phyloP scores from a whole-genome alignment of 1,139 yeast genomes.

The Keqinozyma sinolaborantium region DNA sequence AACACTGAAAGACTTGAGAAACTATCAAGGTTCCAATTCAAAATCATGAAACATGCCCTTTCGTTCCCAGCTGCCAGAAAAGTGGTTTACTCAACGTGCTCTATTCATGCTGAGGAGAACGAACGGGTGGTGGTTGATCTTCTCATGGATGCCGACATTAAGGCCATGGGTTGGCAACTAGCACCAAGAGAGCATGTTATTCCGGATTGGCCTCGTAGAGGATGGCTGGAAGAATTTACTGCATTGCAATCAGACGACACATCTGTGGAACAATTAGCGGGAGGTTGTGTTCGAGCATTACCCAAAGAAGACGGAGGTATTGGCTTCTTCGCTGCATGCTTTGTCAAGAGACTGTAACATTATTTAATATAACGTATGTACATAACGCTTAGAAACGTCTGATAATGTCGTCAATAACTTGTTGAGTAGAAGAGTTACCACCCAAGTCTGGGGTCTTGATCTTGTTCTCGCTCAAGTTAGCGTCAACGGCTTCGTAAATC shows the following conservation, averaged over 20 bases:
- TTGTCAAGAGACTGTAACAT: conserved; percentile 32
- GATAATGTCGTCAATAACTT: conserved; percentile 80
- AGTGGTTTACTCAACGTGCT: conserved; percentile 94
- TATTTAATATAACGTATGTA: conserved; percentile 1
- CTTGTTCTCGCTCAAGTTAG: conserved; percentile 76
- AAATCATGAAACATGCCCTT: conserved; percentile 85
- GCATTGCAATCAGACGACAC: conserved; percentile 43
- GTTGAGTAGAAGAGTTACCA: conserved; percentile 80
- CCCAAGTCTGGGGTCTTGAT: conserved; percentile 94
- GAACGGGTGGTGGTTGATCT: conserved; percentile 85
- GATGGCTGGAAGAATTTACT: conserved; percentile 63
- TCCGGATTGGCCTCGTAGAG: conserved; percentile 85
- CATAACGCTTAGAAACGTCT: conserved; percentile 18
- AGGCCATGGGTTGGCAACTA: conserved; percentile 70
- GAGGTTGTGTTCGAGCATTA: conserved; percentile 79
- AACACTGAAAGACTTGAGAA: conserved; percentile 62
- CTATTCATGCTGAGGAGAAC: conserved; percentile 89
- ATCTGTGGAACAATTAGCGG: conserved; percentile 57
- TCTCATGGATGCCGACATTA: conserved; percentile 58
- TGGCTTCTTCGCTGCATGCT: conserved; percentile 92
- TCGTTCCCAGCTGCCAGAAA: conserved; percentile 70
- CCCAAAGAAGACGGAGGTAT: conserved; percentile 95
- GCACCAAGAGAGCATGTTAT: conserved; percentile 62
- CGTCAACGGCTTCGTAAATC: conserved; percentile 92
- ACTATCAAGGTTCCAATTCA: conserved; percentile 80